phyloP scores from a whole-genome alignment of 2,329 filamentous ascomycete genomes.

The Plectosphaerella plurivora region DNA sequence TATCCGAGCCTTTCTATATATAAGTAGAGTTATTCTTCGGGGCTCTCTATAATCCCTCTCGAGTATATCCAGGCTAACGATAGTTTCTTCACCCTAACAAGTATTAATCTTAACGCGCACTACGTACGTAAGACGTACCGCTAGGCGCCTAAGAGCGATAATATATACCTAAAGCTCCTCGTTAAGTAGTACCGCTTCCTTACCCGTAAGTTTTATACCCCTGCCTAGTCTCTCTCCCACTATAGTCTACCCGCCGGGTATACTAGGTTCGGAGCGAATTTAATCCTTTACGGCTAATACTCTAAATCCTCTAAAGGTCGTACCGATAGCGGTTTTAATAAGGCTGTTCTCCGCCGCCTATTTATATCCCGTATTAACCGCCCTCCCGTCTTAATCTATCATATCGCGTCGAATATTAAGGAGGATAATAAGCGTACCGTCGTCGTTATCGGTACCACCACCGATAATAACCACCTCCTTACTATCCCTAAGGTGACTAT shows the following conservation, averaged over 20 bases:
- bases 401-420: slow-evolving; percentile 69
- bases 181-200: too few species aligned
- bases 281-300: too few species aligned
- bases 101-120: too few species aligned
- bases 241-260: neutral
- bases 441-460: slow-evolving; percentile 91
- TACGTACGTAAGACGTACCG: too few species aligned
- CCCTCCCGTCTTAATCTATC: slow-evolving; percentile 88
- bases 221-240: neutral
- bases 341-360: slow-evolving; percentile 93
- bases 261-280: too few species aligned
- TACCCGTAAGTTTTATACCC: slow-evolving; percentile 64
- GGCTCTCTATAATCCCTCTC: too few species aligned
- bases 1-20: too few species aligned
- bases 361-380: slow-evolving; percentile 99
- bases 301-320: slow-evolving; percentile 60
- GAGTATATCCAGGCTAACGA: too few species aligned
- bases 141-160: too few species aligned
- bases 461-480: slow-evolving; percentile 93
- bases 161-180: too few species aligned
- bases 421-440: slow-evolving; percentile 78
- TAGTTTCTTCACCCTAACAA: too few species aligned
- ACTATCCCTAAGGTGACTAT: slow-evolving; percentile 85
- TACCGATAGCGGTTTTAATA: slow-evolving; percentile 98
- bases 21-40: too few species aligned